Conservation (phyloP, 2,329 filamentous ascomycete genomes). For the Paecilomyces formosus region DNA sequence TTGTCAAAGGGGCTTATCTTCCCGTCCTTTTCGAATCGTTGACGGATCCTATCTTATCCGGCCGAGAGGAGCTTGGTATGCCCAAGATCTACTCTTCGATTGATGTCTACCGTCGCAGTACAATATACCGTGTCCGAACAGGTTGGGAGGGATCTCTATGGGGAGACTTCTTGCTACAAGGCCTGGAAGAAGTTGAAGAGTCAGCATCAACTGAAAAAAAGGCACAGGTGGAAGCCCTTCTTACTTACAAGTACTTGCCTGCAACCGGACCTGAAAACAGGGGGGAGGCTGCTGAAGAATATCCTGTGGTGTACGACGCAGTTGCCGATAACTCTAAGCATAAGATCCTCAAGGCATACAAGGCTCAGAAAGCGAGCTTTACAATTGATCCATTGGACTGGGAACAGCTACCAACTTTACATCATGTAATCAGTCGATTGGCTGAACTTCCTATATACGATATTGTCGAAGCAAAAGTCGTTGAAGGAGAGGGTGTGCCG, state of each 20-base stretch:
- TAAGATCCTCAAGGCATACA: conserved; percentile 32
- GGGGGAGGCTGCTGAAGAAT: conserved; percentile 48
- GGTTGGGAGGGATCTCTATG: conserved; percentile 39
- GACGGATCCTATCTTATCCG: conserved; percentile 53
- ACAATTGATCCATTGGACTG: conserved; percentile 44
- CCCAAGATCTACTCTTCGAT: conserved; percentile 52
- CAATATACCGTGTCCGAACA: conserved; percentile 33
- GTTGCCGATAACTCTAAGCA: too few species aligned
- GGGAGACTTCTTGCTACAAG: conserved; percentile 29
- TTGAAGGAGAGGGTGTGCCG: conserved; percentile 47
- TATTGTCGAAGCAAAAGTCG: conserved; percentile 49
- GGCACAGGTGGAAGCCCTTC: conserved; percentile 43
- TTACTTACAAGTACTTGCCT: conserved; percentile 53
- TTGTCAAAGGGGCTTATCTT: conserved; percentile 47
- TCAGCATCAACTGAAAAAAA: conserved; percentile 9
- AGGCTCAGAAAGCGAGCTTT: conserved; percentile 38
- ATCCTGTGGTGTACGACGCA: too few species aligned
- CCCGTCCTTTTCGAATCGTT: conserved; percentile 53
- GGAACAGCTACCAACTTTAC: conserved; percentile 52
- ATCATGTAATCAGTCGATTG: conserved; percentile 48
- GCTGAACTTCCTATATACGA: conserved; percentile 52
- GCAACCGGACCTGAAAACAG: conserved; percentile 41
- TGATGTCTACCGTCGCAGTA: conserved; percentile 31
- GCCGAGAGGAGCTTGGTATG: conserved; percentile 55
- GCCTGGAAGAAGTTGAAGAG: conserved; percentile 20